phyloP scores from a whole-genome alignment of 192 early-diverging fungal species.

The Allomyces arbusculus region DNA sequence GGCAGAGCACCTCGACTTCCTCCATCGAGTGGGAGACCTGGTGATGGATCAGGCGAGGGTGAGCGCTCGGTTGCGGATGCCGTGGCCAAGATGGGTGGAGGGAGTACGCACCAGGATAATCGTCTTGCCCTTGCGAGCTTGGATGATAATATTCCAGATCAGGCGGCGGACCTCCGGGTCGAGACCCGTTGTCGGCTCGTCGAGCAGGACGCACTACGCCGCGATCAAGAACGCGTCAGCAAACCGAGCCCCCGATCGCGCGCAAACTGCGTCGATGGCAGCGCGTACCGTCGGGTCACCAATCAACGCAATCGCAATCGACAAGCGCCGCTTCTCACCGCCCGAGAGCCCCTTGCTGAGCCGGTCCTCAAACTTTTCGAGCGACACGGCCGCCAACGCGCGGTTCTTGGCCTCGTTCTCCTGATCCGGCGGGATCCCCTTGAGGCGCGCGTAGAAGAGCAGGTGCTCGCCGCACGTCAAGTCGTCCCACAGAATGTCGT shows the following conservation, averaged over 20 bases:
- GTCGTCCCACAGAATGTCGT: slow-evolving; percentile 56
- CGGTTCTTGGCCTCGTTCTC: slow-evolving; percentile 21
- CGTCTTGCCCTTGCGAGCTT: slow-evolving; percentile 33
- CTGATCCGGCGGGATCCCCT: slow-evolving; percentile 27
- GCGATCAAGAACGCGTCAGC: no score
- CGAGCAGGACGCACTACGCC: slow-evolving; percentile 32
- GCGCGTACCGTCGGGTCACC: slow-evolving; percentile 31
- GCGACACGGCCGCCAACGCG: slow-evolving; percentile 24
- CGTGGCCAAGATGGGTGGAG: no score
- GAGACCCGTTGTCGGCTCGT: slow-evolving; percentile 61
- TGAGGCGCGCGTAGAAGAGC: slow-evolving; percentile 47
- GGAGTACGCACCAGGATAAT: slow-evolving; percentile 21
- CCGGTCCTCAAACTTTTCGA: slow-evolving; percentile 30
- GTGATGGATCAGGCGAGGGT: background rate
- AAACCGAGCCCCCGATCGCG: no score
- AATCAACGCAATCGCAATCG: slow-evolving; percentile 51
- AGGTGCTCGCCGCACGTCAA: slow-evolving; percentile 45
- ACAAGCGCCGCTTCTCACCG: slow-evolving; percentile 53
- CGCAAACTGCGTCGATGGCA: no score
- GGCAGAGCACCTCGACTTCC: slow-evolving; percentile 53
- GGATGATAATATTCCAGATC: slow-evolving; percentile 48
- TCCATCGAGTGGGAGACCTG: slow-evolving; percentile 51
- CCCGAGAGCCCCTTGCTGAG: slow-evolving; percentile 42
- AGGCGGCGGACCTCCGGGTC: slow-evolving; percentile 51
- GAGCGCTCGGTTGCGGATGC: background rate